Percentiles rank a stretch among this genome's conserved stretches.
These are phyloP conservation scores for Aspergillus thermomutatus DNA, from an alignment of 2,329 filamentous ascomycete genomes.

Conservation along the genomic window DNA sequence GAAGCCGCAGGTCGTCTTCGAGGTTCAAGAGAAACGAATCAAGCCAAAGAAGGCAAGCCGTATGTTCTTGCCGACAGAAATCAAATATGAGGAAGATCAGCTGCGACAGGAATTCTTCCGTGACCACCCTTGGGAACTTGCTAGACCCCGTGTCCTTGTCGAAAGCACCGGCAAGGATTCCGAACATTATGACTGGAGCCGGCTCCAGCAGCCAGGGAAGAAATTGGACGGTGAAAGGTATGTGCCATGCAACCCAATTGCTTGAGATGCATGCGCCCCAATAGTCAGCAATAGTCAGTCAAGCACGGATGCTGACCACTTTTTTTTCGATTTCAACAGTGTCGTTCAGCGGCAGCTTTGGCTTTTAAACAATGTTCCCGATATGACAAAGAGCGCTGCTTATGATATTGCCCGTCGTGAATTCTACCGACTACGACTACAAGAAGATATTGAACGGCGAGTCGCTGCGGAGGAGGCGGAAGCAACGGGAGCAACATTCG, in stretches of 20 bases:
- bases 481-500: constrained; percentile 84
- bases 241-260: constrained; percentile 17
- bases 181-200: constrained; percentile 75
- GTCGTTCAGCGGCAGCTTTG: constrained; percentile 89
- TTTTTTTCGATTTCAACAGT: constrained; percentile 46
- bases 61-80: constrained; percentile 74
- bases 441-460: constrained; percentile 76
- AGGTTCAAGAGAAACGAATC: constrained; percentile 34
- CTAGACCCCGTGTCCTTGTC: constrained; percentile 77
- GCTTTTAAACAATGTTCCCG: constrained; percentile 65
- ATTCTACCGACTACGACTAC: constrained; percentile 81
- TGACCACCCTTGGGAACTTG: constrained; percentile 97
- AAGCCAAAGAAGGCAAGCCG: constrained; percentile 64
- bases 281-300: not conserved
- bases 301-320: constrained; percentile 7
- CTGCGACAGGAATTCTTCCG: constrained; percentile 79
- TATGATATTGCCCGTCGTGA: constrained; percentile 87
- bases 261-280: not conserved
- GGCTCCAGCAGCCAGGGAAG: constrained; percentile 69
- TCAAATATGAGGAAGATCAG: constrained; percentile 78
- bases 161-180: constrained; percentile 83
- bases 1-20: constrained; percentile 34
- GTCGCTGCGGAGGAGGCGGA: constrained; percentile 85
- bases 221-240: constrained; percentile 82
- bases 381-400: constrained; percentile 62